Evolutionary conservation across 768 basidiomycete species (phyloP), one percentile per base, ranked within the genome.

Genomic region (Boletus subcaerulescens): DNA sequence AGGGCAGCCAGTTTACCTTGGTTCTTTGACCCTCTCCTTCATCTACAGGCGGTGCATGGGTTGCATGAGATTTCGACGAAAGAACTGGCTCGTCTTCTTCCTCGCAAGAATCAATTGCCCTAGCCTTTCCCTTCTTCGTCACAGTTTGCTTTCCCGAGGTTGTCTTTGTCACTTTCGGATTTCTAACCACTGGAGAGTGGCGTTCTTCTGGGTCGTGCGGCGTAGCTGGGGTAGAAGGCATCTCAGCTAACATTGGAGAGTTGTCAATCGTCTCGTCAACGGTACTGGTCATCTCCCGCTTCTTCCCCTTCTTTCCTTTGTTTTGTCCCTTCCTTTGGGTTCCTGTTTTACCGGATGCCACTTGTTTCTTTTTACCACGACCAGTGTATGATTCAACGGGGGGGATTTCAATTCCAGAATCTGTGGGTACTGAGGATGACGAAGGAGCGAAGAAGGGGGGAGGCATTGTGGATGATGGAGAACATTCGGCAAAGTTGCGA

Each of bases 381-480:
- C 22, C 26, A 14, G 20, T n/a, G n/a, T 18, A 24, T 42, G 48
- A 3, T 43, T 58, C 53, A 5, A 45, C 32, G 12, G 52, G 53
- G 11, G 52, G 63, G 5, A 73, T 68, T n/a, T 60, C 60, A 22
- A 73, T 61, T 51, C 72, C 67, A 15, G 60, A 63, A 42, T 64
- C 58, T 4, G 62, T 60, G 22, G 53, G 67, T 10, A 65, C 46
- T 13, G 70, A 63, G 17, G 79, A 76, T 12, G 80, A 77, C 8
- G 80, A 74, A 4, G 73, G 67, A 12, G 78, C 76, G 40, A 81
- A 80, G 61, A 79, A 80, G 17, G 76, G 76, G 4, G 74, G 71
- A 32, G 79, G 79, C 6, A 69, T 71, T 41, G 64, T 56, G 12
- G 32, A 40, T 6, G 55, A 36, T 3, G 49, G 43, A 22, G 60